A percentile compares a stretch with the other conserved stretches of the same genome.
phyloP scores from a whole-genome alignment of 2,329 filamentous ascomycete genomes.

The Aspergillus fumigatus region DNA sequence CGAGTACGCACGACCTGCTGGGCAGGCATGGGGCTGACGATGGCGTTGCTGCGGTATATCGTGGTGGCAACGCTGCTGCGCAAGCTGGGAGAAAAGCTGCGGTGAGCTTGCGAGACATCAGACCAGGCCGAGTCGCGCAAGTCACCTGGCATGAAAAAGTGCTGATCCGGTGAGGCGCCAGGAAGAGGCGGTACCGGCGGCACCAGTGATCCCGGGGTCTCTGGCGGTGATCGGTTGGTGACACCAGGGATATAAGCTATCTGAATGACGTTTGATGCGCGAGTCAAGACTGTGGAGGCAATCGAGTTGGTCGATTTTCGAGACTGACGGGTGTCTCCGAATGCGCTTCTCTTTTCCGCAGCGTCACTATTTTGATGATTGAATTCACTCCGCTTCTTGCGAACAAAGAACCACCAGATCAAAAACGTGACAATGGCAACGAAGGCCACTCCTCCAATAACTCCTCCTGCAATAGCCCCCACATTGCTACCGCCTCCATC shows the following conservation, averaged over 20 bases:
- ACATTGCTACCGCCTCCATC: constrained; percentile 56
- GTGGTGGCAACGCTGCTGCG: constrained; percentile 77
- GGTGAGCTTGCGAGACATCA: constrained; percentile 57
- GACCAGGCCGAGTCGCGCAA: constrained; percentile 90
- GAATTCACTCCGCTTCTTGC: constrained; percentile 63
- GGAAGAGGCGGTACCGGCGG: constrained; percentile 95
- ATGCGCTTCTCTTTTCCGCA: constrained; percentile 51
- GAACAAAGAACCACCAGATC: constrained; percentile 84
- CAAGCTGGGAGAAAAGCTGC: constrained; percentile 47
- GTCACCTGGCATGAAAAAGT: constrained; percentile 90
- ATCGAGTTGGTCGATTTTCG: constrained; percentile 86
- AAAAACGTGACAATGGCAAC: constrained; percentile 73
- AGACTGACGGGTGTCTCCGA: constrained; percentile 53
- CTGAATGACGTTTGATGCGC: constrained; percentile 97
- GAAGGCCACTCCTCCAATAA: constrained; percentile 75
- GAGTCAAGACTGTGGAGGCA: constrained; percentile 89
- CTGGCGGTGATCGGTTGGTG: constrained; percentile 81
- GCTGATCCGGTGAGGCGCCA: constrained; percentile 64
- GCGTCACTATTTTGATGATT: constrained; percentile 46
- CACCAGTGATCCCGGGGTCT: constrained; percentile 74
- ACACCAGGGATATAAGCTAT: constrained; percentile 98
- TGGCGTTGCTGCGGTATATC: constrained; percentile 86
- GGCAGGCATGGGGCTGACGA: constrained; percentile 72
- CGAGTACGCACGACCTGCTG: constrained; percentile 84
- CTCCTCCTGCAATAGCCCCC: constrained; percentile 86